Percentiles rank a stretch among this genome's conserved stretches.
Conservation (phyloP, 2,329 filamentous ascomycete genomes). For the Neobulgaria alba region DNA sequence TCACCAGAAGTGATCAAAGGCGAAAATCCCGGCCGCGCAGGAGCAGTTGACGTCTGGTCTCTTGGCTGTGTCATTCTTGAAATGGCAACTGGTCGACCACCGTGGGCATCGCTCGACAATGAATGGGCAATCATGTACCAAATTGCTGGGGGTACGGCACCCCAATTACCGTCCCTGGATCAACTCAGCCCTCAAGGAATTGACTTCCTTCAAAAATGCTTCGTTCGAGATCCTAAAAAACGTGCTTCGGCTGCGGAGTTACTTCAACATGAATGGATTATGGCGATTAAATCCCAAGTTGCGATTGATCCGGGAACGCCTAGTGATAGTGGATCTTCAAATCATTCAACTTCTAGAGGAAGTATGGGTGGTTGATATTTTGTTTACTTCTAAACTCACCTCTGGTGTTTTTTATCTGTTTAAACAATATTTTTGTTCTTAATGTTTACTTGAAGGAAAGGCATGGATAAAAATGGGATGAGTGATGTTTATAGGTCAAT, state of each 20-base stretch:
- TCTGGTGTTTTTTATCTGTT: too few species aligned
- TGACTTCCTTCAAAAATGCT: constrained; percentile 83
- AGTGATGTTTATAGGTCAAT: too few species aligned
- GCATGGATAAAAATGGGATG: too few species aligned
- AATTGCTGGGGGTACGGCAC: constrained; percentile 93
- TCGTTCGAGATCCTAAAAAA: constrained; percentile 71
- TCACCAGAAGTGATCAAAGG: constrained; percentile 97
- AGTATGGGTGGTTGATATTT: too few species aligned
- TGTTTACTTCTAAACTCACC: too few species aligned
- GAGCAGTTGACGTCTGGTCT: constrained; percentile 92
- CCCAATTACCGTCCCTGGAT: constrained; percentile 70
- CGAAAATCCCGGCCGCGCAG: constrained; percentile 68
- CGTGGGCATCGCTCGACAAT: constrained; percentile 94
- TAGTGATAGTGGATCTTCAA: constrained; percentile 38
- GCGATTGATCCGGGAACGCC: constrained; percentile 53
- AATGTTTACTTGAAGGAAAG: too few species aligned
- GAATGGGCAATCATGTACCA: constrained; percentile 99
- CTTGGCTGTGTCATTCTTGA: constrained; percentile 93
- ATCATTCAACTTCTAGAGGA: constrained; percentile 13
- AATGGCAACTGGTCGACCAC: constrained; percentile 90
- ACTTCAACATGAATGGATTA: constrained; percentile 88
- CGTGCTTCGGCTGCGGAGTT: constrained; percentile 79
- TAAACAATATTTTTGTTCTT: too few species aligned
- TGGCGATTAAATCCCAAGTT: constrained; percentile 55
- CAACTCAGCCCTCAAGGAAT: constrained; percentile 79